Conservation (phyloP, 2,329 filamentous ascomycete genomes). For the Paradendryphiella salina region DNA sequence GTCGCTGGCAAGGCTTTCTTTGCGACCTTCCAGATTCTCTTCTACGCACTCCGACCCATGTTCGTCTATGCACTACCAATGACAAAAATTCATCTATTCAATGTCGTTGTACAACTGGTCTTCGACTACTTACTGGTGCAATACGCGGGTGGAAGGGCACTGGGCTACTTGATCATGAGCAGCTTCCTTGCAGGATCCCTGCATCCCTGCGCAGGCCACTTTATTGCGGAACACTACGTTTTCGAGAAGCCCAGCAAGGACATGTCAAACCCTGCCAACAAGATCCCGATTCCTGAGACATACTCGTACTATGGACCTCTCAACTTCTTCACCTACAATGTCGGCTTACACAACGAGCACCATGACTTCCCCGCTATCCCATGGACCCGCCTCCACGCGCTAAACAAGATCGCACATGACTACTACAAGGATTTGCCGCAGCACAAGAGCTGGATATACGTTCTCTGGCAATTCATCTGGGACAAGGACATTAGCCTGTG, state of each 20-base stretch:
- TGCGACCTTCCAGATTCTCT: constrained; percentile 98
- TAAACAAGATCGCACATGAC: constrained; percentile 81
- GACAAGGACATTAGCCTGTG: constrained; percentile 87
- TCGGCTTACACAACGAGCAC: constrained; percentile 97
- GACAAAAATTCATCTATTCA: constrained; percentile 81
- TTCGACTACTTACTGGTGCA: constrained; percentile 75
- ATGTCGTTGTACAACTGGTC: constrained; percentile 72
- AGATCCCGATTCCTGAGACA: constrained; percentile 75
- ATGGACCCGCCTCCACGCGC: constrained; percentile 80
- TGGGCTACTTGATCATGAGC: constrained; percentile 83
- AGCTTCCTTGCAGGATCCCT: constrained; percentile 93
- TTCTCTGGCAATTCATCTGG: constrained; percentile 93
- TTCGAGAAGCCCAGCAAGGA: constrained; percentile 56
- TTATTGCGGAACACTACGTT: constrained; percentile 88
- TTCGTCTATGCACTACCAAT: constrained; percentile 87
- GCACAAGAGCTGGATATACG: constrained; percentile 88
- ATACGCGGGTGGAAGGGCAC: constrained; percentile 62
- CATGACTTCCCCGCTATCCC: constrained; percentile 97
- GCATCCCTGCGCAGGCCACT: constrained; percentile 93
- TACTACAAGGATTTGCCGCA: constrained; percentile 88
- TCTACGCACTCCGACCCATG: constrained; percentile 96
- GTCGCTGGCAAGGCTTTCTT: constrained; percentile 98
- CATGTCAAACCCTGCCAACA: constrained; percentile 57
- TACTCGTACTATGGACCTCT: constrained; percentile 95
- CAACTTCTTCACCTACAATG: constrained; percentile 94